Conservation (phyloP, 2,329 filamentous ascomycete genomes). For the Nannizzia gypsea region DNA sequence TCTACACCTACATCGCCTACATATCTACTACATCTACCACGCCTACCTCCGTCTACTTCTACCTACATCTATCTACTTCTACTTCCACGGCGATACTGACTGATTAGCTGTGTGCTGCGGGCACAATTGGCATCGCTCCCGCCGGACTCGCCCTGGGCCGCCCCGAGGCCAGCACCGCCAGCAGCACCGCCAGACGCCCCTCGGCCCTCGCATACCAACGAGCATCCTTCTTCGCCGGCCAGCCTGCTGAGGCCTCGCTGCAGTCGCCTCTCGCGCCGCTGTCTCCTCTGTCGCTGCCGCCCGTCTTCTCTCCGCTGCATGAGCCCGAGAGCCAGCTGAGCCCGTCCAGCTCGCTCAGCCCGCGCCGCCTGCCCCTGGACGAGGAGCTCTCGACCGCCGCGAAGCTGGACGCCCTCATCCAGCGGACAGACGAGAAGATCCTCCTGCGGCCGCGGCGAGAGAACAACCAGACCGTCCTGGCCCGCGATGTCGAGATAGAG, state of each 20-base stretch:
- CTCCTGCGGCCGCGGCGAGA: slow-evolving; percentile 12
- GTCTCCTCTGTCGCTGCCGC: neutral
- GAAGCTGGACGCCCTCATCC: neutral
- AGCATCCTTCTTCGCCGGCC: slow-evolving; percentile 8
- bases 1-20: neutral
- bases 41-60: too few species aligned
- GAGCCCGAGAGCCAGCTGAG: too few species aligned
- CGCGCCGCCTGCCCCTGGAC: neutral
- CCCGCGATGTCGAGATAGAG: slow-evolving; percentile 16
- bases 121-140: slow-evolving; percentile 50
- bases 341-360: neutral
- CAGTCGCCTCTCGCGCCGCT: neutral
- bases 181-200: slow-evolving; percentile 11
- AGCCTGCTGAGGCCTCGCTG: slow-evolving; percentile 11
- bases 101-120: slow-evolving; percentile 49
- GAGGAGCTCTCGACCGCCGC: slow-evolving; percentile 5
- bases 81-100: neutral
- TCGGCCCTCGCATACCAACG: slow-evolving; percentile 8
- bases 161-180: slow-evolving; percentile 25
- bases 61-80: neutral
- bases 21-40: neutral
- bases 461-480: slow-evolving; percentile 22
- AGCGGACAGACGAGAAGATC: slow-evolving; percentile 5
- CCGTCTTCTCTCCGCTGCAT: neutral
- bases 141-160: slow-evolving; percentile 48